Conservation (phyloP, 108 stramenopile species). For the Nitzschia sp. region DNA sequence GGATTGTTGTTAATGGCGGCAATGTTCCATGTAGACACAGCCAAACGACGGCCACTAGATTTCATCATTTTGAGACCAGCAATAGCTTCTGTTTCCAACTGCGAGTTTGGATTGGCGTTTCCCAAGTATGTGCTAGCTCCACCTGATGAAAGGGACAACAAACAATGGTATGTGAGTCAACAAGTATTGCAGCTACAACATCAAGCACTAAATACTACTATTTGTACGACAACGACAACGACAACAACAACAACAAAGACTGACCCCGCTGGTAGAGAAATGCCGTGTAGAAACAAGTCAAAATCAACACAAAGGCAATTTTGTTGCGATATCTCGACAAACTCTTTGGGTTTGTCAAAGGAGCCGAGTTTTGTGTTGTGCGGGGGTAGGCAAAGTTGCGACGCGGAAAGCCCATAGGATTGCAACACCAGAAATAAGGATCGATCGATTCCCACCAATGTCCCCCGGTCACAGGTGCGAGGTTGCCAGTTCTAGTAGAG, state of each 20-base stretch:
- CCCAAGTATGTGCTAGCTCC: conserved; percentile 46
- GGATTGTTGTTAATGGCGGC: conserved; percentile 95
- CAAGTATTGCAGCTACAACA: background rate
- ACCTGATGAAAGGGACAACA: conserved; percentile 37
- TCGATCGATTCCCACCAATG: background rate
- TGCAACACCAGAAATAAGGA: background rate
- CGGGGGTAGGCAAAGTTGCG: background rate
- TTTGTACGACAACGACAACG: background rate
- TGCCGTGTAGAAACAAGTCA: conserved; percentile 70
- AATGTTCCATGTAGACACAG: conserved; percentile 85
- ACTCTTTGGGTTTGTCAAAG: background rate
- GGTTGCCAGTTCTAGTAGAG: too few species aligned
- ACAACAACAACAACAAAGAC: conserved; percentile 20
- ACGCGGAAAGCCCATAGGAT: background rate
- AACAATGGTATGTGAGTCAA: background rate
- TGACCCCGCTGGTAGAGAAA: conserved; percentile 72
- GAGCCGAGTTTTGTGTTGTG: conserved; percentile 17
- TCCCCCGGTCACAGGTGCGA: background rate
- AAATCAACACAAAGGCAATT: conserved; percentile 44
- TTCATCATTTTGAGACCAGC: conserved; percentile 30
- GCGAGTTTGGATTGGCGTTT: background rate
- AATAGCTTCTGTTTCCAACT: background rate
- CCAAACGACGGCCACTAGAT: conserved; percentile 30
- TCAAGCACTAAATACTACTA: background rate
- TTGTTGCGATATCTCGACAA: conserved; percentile 74